These are phyloP conservation scores for Arthrobotrys iridis DNA, from an alignment of 2,329 filamentous ascomycete genomes.

Conservation along the genomic window DNA sequence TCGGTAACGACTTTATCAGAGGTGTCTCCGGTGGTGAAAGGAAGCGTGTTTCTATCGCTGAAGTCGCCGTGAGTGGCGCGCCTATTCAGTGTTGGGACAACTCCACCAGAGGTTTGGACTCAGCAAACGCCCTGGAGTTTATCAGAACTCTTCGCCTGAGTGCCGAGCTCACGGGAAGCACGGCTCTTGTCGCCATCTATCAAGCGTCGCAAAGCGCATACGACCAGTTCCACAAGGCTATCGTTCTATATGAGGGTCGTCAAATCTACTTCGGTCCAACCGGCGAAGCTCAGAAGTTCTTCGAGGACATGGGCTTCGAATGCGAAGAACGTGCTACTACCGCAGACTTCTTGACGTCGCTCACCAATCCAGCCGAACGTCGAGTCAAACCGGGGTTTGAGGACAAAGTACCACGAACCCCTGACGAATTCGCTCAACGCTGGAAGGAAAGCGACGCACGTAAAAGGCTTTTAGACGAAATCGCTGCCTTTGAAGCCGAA, in stretches of 20 bases:
- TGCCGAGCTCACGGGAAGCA: conserved; percentile 71
- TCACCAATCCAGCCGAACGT: conserved; percentile 71
- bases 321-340: conserved; percentile 74
- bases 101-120: conserved; percentile 77
- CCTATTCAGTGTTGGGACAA: conserved; percentile 80
- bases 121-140: conserved; percentile 77
- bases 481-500: conserved; percentile 66
- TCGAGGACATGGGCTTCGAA: conserved; percentile 73
- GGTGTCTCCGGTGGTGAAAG: conserved; percentile 77
- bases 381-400: conserved; percentile 69
- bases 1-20: conserved; percentile 78
- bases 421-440: conserved; percentile 70
- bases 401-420: conserved; percentile 68
- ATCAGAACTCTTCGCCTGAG: conserved; percentile 73
- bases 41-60: conserved; percentile 79
- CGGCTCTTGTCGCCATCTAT: conserved; percentile 75
- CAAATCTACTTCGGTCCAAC: conserved; percentile 78
- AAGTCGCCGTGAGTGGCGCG: conserved; percentile 66
- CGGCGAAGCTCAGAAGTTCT: conserved; percentile 71
- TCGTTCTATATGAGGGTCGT: conserved; percentile 78
- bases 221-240: conserved; percentile 74
- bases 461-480: conserved; percentile 64
- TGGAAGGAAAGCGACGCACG: conserved; percentile 64
- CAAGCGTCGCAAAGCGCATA: conserved; percentile 66
- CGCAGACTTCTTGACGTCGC: conserved; percentile 77